phyloP scores from a whole-genome alignment of 352 stramenopile genomes.

The Globisporangium rhizosaccharum region DNA sequence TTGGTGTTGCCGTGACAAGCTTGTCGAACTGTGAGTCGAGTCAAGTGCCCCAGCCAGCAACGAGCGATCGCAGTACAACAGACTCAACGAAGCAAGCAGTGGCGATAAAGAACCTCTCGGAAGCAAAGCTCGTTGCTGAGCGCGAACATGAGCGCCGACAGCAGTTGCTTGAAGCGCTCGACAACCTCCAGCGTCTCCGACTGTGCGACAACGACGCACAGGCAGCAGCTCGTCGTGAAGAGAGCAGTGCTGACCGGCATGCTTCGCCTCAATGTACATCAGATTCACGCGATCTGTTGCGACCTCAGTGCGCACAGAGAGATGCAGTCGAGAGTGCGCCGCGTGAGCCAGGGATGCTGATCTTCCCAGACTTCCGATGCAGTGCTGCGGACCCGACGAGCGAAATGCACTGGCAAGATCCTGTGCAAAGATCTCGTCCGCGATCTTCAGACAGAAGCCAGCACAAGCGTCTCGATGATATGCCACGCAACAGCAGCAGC shows the following conservation, averaged over 20 bases:
- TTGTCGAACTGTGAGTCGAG: too few relatives aligned
- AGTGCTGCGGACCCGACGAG: background rate
- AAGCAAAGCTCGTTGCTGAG: constrained; percentile 17
- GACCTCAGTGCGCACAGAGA: too few relatives aligned
- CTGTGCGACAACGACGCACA: constrained; percentile 12
- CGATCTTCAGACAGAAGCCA: constrained; percentile 4
- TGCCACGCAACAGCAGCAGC: background rate
- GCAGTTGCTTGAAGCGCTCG: constrained; percentile 30
- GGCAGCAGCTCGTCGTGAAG: background rate
- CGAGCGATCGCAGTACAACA: background rate
- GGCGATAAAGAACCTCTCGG: background rate
- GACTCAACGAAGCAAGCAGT: background rate
- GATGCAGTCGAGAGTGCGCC: too few relatives aligned
- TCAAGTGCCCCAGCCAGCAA: background rate
- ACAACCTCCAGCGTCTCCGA: constrained; percentile 38
- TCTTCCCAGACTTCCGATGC: constrained; percentile 1
- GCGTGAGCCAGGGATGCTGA: background rate
- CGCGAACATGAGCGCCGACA: constrained; percentile 38
- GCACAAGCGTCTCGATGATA: too few relatives aligned
- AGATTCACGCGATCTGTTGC: too few relatives aligned
- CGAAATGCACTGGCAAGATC: constrained; percentile 33
- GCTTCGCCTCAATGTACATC: too few relatives aligned
- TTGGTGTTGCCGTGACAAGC: constrained; percentile 11
- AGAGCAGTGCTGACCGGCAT: too few relatives aligned
- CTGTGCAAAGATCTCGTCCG: constrained; percentile 17